These are phyloP conservation scores for Coniochaeta hoffmannii DNA, from an alignment of 2,329 filamentous ascomycete species.

Conservation along the genomic window DNA sequence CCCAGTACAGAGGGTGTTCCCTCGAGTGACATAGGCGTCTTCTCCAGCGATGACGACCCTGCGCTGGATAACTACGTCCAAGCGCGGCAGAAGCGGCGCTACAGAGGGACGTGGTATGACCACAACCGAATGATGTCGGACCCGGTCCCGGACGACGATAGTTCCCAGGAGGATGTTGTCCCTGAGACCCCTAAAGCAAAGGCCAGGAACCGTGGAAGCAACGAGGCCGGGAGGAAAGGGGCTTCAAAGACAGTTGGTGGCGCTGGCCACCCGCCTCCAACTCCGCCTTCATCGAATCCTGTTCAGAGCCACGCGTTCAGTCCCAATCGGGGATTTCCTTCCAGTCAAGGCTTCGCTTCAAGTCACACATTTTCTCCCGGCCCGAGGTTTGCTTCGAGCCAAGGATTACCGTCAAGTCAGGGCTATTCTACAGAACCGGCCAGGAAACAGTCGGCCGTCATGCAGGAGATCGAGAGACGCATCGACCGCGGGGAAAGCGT, in stretches of 20 bases:
- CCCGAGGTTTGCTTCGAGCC: not conserved
- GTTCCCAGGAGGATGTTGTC: not conserved
- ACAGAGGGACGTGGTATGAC: conserved; percentile 61
- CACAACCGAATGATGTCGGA: conserved; percentile 29
- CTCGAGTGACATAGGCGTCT: conserved; percentile 66
- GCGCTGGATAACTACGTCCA: conserved; percentile 57
- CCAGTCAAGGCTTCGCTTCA: not conserved
- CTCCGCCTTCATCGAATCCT: not conserved
- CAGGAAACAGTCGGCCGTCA: not conserved
- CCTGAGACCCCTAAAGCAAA: not conserved
- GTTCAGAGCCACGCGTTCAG: not conserved
- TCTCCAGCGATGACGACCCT: conserved; percentile 66
- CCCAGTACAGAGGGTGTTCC: conserved; percentile 1
- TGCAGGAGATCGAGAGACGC: not conserved
- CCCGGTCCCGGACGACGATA: not conserved
- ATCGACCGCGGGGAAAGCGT: not conserved
- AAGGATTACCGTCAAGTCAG: not conserved
- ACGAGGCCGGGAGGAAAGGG: not conserved
- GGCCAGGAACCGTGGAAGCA: not conserved
- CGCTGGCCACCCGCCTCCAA: not conserved
- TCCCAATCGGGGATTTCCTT: not conserved
- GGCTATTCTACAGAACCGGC: not conserved
- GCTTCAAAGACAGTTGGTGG: not conserved
- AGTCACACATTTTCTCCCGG: not conserved
- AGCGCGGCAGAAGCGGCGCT: conserved; percentile 49